These are phyloP conservation scores for Microcos paniculata DNA, from an alignment of 345 rosid species.

Conservation along the genomic window DNA sequence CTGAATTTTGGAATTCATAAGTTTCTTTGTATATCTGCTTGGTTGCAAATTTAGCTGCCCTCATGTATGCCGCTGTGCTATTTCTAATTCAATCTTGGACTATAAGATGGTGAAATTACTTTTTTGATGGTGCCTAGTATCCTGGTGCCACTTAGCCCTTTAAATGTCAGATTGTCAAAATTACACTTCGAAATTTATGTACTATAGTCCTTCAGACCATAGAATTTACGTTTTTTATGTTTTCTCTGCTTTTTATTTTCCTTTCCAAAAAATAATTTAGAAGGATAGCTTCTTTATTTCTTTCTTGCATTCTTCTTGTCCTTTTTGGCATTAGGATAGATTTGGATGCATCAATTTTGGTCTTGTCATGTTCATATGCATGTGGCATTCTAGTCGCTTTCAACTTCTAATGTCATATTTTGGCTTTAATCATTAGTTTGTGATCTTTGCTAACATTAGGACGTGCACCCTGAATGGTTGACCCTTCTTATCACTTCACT, in stretches of 20 bases:
- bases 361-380: background rate
- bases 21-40: background rate
- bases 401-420: background rate
- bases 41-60: background rate
- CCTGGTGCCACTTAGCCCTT: background rate
- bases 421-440: background rate
- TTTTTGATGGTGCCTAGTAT: background rate
- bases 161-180: background rate
- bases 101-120: background rate
- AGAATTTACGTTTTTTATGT: background rate
- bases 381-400: background rate
- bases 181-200: background rate
- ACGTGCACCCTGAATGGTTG: slow-evolving; percentile 15
- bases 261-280: background rate
- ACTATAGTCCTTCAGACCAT: background rate
- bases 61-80: background rate
- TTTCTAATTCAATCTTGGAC: slow-evolving; percentile 4
- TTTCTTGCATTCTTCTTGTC: background rate
- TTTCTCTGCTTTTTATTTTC: background rate
- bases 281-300: background rate
- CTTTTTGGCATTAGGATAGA: background rate
- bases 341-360: background rate
- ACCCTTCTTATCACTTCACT: background rate
- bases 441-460: slow-evolving; percentile 8
- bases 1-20: background rate